Evolutionary conservation across 306 rosid genomes (phyloP).

Genomic region (Prunus persica): Prunus_persica_NCBIv2 NC_034013.1:10991501-10992000

Average conservation of each 20-base stretch:
- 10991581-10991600: too few species aligned
- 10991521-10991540: too few species aligned
- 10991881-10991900: neutral
- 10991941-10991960: neutral
- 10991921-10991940: neutral
- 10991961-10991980: neutral
- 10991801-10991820: neutral
- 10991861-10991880: neutral
- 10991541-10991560: too few species aligned
- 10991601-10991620: too few species aligned
- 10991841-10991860: neutral
- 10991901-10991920: neutral
- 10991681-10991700: neutral
- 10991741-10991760: neutral
- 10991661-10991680: neutral
- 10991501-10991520: too few species aligned
- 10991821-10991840: neutral
- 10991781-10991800: constrained; percentile 3
- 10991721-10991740: neutral
- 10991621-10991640: too few species aligned
- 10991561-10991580: too few species aligned
- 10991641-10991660: too few species aligned
- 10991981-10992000: neutral
- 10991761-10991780: neutral
- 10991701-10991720: neutral